Evolutionary conservation across 164 flowering plant species (phyloP).

Genomic region (Platanus orientalis): DNA sequence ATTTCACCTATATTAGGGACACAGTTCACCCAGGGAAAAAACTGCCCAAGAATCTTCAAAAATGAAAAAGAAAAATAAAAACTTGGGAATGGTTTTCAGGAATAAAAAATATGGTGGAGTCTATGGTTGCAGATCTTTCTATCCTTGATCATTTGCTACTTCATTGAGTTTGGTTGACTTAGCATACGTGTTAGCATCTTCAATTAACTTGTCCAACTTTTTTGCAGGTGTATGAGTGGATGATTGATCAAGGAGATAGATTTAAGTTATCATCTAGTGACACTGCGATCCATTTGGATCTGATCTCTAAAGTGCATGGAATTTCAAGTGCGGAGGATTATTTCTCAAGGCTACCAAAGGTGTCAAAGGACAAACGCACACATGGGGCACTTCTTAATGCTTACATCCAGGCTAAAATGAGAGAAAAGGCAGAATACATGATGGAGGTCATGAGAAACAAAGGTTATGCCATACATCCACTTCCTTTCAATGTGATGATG

Average conservation of each 20-base stretch:
- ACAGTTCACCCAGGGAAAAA: too few species aligned
- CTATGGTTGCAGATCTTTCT: too few species aligned
- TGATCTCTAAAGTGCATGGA: conserved; percentile 72
- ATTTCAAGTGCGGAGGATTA: conserved; percentile 67
- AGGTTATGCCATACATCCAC: conserved; percentile 47
- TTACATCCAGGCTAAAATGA: conserved; percentile 51
- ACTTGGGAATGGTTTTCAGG: too few species aligned
- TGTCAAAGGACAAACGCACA: conserved; percentile 52
- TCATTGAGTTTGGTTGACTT: not conserved
- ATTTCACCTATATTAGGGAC: too few species aligned
- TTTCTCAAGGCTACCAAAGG: conserved; percentile 48
- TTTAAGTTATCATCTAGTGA: conserved; percentile 65
- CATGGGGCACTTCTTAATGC: conserved; percentile 78
- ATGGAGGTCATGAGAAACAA: conserved; percentile 41
- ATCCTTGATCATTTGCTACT: too few species aligned
- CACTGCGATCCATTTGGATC: conserved; percentile 80
- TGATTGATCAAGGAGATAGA: conserved; percentile 52
- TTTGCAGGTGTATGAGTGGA: conserved; percentile 89
- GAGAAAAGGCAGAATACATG: conserved; percentile 41
- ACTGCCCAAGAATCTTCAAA: too few species aligned
- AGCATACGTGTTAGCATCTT: too few species aligned
- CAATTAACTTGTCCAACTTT: not conserved
- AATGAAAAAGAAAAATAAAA: too few species aligned
- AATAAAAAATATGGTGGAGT: too few species aligned
- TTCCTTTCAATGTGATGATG: conserved; percentile 89